Conservation (phyloP, 2,329 filamentous ascomycete species). For the Fusarium camptoceras region DNA sequence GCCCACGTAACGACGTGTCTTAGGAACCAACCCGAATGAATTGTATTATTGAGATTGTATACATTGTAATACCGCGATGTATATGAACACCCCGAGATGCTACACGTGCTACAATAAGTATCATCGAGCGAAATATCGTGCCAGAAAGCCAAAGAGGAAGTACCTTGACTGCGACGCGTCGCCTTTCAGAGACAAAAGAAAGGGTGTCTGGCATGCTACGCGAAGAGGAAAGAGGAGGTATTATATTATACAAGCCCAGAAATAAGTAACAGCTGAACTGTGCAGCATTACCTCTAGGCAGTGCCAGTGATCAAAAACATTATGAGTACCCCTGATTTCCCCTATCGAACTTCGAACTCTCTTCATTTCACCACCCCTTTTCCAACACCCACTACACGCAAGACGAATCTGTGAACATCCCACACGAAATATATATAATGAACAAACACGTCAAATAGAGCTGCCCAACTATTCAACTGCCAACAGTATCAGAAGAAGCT, state of each 20-base stretch:
- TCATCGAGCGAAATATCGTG: no score
- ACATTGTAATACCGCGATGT: no score
- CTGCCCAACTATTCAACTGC: not conserved
- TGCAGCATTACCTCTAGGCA: accelerated
- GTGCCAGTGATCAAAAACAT: accelerated
- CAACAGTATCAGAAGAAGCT: no score
- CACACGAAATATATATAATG: not conserved
- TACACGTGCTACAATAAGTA: no score
- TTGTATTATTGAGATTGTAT: no score
- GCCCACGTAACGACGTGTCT: not conserved
- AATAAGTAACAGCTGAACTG: not conserved
- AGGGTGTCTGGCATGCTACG: no score
- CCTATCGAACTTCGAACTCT: not conserved
- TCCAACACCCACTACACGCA: not conserved
- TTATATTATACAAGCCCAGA: not conserved
- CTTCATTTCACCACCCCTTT: not conserved
- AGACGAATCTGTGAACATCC: not conserved
- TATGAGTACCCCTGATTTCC: not conserved
- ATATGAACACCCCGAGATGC: no score
- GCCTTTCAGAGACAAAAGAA: no score
- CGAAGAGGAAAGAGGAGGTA: no score
- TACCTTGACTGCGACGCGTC: no score
- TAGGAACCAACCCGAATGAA: not conserved
- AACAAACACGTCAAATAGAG: not conserved
- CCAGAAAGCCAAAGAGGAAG: no score